phyloP scores from a whole-genome alignment of 495 filamentous ascomycete genomes.

The Thozetella sp. region DNA sequence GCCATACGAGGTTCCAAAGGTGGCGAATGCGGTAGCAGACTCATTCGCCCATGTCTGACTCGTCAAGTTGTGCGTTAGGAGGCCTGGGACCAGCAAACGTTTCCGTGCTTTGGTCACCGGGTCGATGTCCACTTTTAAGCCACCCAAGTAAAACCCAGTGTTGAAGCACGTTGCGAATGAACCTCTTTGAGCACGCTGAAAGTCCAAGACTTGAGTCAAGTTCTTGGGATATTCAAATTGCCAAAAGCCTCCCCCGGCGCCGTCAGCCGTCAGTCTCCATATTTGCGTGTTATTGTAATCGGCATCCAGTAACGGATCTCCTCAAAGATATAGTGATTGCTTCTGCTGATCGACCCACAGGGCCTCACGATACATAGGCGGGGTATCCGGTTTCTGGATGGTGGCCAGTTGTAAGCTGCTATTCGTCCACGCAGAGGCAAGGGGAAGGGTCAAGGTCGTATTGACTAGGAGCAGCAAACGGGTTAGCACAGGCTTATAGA shows the following conservation, averaged over 20 bases:
- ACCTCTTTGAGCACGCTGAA: neutral
- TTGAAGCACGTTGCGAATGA: neutral
- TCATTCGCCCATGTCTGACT: neutral
- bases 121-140: neutral
- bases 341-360: neutral
- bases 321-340: neutral
- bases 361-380: neutral
- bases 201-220: neutral
- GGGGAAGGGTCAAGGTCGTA: neutral
- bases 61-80: neutral
- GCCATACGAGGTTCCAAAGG: neutral
- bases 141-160: neutral
- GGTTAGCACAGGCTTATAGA: neutral
- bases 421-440: neutral
- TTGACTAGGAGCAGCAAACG: neutral
- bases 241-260: neutral
- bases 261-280: constrained; percentile 1
- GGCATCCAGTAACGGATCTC: neutral
- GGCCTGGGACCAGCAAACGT: neutral
- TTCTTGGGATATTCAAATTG: neutral
- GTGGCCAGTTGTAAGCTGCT: neutral
- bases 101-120: neutral
- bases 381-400: neutral
- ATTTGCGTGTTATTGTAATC: neutral
- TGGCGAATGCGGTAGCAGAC: neutral